phyloP scores from a whole-genome alignment of 805 yeast species.

The Saccharomycopsis sp. region DNA sequence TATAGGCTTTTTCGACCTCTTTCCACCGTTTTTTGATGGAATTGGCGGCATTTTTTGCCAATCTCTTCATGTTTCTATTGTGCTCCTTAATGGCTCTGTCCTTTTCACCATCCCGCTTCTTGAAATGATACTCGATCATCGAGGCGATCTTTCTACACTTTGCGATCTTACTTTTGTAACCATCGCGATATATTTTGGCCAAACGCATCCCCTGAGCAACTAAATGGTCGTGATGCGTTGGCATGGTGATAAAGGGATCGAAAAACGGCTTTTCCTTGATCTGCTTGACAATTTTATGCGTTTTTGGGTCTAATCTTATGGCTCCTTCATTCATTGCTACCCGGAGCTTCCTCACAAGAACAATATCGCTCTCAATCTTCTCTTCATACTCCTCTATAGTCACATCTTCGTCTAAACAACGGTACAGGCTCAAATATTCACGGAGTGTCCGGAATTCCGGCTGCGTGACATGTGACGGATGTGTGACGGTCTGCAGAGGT shows the following conservation, averaged over 20 bases:
- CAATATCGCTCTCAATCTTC: constrained; percentile 48
- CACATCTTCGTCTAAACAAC: constrained; percentile 48
- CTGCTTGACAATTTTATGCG: constrained; percentile 35
- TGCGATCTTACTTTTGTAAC: constrained; percentile 56
- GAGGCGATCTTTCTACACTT: constrained; percentile 66
- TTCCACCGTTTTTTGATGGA: constrained; percentile 89
- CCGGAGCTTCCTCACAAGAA: constrained; percentile 37
- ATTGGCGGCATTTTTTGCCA: constrained; percentile 77
- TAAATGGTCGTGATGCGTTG: constrained; percentile 66
- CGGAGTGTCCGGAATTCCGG: constrained; percentile 39
- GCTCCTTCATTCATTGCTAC: constrained; percentile 41
- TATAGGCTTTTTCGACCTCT: constrained; percentile 76
- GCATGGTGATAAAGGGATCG: constrained; percentile 41
- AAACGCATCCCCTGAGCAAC: constrained; percentile 68
- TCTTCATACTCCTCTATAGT: constrained; percentile 51
- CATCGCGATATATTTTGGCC: constrained; percentile 62
- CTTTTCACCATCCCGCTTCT: constrained; percentile 79
- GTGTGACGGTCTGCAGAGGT: constrained; percentile 13
- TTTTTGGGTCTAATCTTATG: constrained; percentile 36
- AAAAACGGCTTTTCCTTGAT: constrained; percentile 38
- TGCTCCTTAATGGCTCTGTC: constrained; percentile 73
- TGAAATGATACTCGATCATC: constrained; percentile 83
- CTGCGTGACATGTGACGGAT: constrained; percentile 49
- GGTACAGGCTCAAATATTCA: constrained; percentile 48
- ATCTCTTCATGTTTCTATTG: constrained; percentile 57